Conservation (phyloP, 257 asterid species). For the Haberlea rhodopensis region DNA sequence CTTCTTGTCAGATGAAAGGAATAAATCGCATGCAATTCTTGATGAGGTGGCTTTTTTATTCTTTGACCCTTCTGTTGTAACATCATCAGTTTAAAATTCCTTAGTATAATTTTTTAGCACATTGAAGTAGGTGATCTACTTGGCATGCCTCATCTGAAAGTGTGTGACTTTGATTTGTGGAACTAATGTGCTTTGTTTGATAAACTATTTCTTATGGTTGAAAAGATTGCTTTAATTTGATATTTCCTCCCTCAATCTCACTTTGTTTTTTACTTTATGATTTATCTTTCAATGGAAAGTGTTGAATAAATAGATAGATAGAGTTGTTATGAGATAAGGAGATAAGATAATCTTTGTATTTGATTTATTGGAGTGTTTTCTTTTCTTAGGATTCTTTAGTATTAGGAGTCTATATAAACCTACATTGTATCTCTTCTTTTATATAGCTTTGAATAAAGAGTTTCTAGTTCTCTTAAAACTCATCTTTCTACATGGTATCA, state of each 20-base stretch:
- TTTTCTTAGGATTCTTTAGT: no score
- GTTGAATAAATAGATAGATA: no score
- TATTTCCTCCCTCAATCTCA: neutral
- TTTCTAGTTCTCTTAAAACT: no score
- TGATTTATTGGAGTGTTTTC: no score
- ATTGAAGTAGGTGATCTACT: conserved; percentile 9
- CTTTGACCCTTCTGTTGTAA: neutral
- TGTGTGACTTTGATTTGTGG: neutral
- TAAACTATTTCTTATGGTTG: no score
- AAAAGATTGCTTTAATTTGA: neutral
- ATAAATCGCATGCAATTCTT: conserved; percentile 64
- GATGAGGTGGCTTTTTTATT: conserved; percentile 50
- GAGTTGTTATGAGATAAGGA: no score
- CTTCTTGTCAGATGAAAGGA: conserved; percentile 74
- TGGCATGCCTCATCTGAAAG: neutral
- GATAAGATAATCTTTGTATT: no score
- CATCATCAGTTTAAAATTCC: neutral
- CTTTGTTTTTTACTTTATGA: neutral
- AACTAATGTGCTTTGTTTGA: neutral
- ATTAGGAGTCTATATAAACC: no score
- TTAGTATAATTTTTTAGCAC: neutral
- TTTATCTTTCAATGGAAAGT: neutral
- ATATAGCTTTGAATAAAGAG: no score
- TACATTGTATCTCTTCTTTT: no score
- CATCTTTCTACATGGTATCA: no score